These are phyloP conservation scores for Jamesozyma jinghongensis DNA, from an alignment of 805 yeast genomes.

Conservation along the genomic window DNA sequence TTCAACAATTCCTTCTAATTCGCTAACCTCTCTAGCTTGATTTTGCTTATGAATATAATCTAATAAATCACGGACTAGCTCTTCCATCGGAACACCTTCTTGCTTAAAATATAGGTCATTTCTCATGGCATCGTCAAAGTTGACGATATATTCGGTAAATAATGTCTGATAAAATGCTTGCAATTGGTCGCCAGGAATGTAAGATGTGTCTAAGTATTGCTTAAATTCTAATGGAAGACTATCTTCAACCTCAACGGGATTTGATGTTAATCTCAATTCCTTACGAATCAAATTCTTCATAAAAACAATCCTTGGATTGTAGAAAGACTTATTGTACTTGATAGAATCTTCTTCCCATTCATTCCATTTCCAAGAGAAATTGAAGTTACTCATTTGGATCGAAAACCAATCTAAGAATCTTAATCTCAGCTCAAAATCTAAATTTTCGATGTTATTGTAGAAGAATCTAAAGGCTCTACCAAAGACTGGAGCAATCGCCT, in stretches of 20 bases:
- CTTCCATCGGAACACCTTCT: slow-evolving; percentile 31
- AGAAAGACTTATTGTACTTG: slow-evolving; percentile 36
- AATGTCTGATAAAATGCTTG: slow-evolving; percentile 32
- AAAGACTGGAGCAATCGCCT: slow-evolving; percentile 84
- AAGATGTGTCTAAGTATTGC: slow-evolving; percentile 38
- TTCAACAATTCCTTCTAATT: slow-evolving; percentile 24
- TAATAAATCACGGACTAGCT: slow-evolving; percentile 32
- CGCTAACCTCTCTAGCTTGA: slow-evolving; percentile 24
- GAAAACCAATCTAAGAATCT: slow-evolving; percentile 86
- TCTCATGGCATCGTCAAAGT: slow-evolving; percentile 23
- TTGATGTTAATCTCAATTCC: slow-evolving; percentile 76
- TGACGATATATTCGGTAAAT: slow-evolving; percentile 20
- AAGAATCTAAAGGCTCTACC: slow-evolving; percentile 86
- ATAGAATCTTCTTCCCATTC: slow-evolving; percentile 71
- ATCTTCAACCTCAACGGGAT: slow-evolving; percentile 50
- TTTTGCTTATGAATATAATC: slow-evolving; percentile 32
- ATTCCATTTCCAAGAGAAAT: slow-evolving; percentile 95
- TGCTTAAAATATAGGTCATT: slow-evolving; percentile 34
- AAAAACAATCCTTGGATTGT: slow-evolving; percentile 67
- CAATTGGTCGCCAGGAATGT: slow-evolving; percentile 31
- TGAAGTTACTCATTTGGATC: slow-evolving; percentile 85
- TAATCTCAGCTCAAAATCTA: slow-evolving; percentile 69
- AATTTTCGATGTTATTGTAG: slow-evolving; percentile 52
- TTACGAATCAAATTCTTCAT: slow-evolving; percentile 72
- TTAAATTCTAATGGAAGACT: slow-evolving; percentile 58